phyloP scores from a whole-genome alignment of 345 rosid genomes.

The Aquilaria yunnanensis region DNA sequence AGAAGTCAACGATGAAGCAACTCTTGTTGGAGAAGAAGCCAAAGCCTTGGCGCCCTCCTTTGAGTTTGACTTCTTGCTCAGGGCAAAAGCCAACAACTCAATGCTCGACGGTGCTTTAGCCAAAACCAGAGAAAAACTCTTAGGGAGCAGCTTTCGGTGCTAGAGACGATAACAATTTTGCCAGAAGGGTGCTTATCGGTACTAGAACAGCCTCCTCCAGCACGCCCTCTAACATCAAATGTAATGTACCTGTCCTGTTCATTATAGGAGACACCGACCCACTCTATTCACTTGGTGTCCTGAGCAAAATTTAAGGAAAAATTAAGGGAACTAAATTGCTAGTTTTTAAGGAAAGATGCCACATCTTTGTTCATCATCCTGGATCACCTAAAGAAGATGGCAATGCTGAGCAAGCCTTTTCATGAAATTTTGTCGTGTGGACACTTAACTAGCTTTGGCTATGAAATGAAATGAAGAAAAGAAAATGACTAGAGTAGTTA shows the following conservation, averaged over 20 bases:
- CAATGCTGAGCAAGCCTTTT: constrained; percentile 72
- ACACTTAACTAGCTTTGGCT: no score
- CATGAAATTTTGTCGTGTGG: no score
- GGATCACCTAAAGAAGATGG: constrained; percentile 64
- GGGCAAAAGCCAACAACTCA: constrained; percentile 69
- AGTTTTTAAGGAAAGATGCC: constrained; percentile 66
- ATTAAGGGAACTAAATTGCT: constrained; percentile 43
- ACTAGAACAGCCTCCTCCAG: constrained; percentile 18
- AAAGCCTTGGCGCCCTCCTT: constrained; percentile 33
- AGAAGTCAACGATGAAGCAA: constrained; percentile 32
- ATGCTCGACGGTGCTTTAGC: constrained; percentile 18
- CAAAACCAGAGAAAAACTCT: background rate
- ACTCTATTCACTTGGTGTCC: constrained; percentile 41
- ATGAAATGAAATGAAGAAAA: no score
- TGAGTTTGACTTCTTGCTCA: constrained; percentile 40
- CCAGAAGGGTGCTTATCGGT: constrained; percentile 40
- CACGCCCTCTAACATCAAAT: constrained; percentile 18
- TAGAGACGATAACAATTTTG: constrained; percentile 13
- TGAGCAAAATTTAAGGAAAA: constrained; percentile 37
- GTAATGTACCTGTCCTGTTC: constrained; percentile 67
- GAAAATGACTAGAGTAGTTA: no score
- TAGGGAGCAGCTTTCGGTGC: constrained; percentile 21
- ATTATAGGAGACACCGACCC: constrained; percentile 72
- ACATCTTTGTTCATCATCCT: constrained; percentile 71
- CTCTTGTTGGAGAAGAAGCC: constrained; percentile 42